These are phyloP conservation scores for Didymella glomerata DNA, from an alignment of 2,329 filamentous ascomycete genomes.

Conservation along the genomic window DNA sequence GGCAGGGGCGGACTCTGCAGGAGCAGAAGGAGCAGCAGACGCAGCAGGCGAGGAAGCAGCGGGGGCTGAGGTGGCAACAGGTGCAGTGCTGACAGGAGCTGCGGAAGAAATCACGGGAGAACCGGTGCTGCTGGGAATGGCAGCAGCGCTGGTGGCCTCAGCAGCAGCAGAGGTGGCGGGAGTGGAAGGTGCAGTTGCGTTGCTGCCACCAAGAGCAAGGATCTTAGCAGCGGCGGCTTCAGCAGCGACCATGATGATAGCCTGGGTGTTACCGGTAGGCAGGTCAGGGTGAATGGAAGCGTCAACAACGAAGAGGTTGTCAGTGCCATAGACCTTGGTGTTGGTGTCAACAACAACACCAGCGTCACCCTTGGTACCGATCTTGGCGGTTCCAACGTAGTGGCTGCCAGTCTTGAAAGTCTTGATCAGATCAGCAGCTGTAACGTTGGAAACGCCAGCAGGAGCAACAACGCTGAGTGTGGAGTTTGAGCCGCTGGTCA, in stretches of 20 bases:
- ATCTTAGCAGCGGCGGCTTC: constrained; percentile 67
- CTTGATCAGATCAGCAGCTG: constrained; percentile 47
- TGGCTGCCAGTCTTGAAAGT: constrained; percentile 45
- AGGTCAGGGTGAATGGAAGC: constrained; percentile 69
- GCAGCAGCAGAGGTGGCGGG: constrained; percentile 6
- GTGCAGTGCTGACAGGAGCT: constrained; percentile 13
- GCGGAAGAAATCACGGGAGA: constrained; percentile 8
- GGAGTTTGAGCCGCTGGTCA: constrained; percentile 41
- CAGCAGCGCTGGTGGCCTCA: constrained; percentile 17
- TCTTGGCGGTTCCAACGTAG: constrained; percentile 64
- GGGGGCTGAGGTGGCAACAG: constrained; percentile 20
- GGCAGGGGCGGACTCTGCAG: constrained; percentile 16
- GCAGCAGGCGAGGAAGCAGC: constrained; percentile 12
- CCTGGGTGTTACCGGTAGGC: constrained; percentile 72
- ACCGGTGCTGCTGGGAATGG: constrained; percentile 5
- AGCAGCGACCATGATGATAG: constrained; percentile 69
- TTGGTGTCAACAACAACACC: constrained; percentile 52
- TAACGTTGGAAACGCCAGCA: constrained; percentile 53
- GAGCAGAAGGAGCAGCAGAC: constrained; percentile 12
- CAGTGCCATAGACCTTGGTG: constrained; percentile 57
- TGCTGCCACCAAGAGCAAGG: constrained; percentile 50
- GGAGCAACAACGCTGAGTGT: constrained; percentile 47
- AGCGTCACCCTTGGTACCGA: constrained; percentile 52
- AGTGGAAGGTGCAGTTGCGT: constrained; percentile 29
- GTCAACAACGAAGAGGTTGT: constrained; percentile 57